Base-by-base conservation (phyloP, 371 early-diverging fungal species). In the Mortierella sp. region DNA sequence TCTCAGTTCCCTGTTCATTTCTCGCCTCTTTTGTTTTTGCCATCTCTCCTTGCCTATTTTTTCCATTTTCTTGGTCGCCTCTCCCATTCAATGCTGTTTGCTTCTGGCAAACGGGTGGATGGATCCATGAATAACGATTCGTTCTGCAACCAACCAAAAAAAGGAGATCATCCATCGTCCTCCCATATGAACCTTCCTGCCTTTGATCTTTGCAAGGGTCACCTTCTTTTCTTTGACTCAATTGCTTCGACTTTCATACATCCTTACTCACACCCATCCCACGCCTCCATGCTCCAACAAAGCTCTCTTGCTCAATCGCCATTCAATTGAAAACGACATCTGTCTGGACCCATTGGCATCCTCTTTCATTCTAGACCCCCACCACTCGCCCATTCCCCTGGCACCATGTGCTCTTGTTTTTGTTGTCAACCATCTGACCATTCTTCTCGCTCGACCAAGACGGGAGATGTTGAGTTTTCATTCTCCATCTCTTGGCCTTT, bases 1-100 rank as follows among this genome's bases (percentile, higher is more conserved):
- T 68, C 68, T 41, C 68, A 41, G 68, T 68, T 41, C 68, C 68
- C 68, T 21, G 11, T 68, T 68, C 68, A 68, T 68, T 68, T 68
- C 41, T 68, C 65, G 14, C 35, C 21, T 21, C 65, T 65, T 14
- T 38, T 65, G 38, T 65, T 35, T 21, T 63, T 63, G 14, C 29
- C 63, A 32, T 63, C 63, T 63, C 63, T 14, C 38, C 18, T 38
- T 32, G 41, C 6, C 60, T 0, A n/a, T 14, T 5, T 16, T 16
- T 29, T 60, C 16, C 6, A 18, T 32, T 32, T 60, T 60, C 63
- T 29, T 60, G 24, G 63, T 56, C 27, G n/a, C 3, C 35, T 60
- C 35, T 60, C 68, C 41, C 41, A 18, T 68, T 41, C 24, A 68
- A 38, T 68, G 38, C 68, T 41, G 21, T 35, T 35, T 24, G 38